Conservation (phyloP, 306 rosid species). For the Dalbergia cochinchinensis region DNA sequence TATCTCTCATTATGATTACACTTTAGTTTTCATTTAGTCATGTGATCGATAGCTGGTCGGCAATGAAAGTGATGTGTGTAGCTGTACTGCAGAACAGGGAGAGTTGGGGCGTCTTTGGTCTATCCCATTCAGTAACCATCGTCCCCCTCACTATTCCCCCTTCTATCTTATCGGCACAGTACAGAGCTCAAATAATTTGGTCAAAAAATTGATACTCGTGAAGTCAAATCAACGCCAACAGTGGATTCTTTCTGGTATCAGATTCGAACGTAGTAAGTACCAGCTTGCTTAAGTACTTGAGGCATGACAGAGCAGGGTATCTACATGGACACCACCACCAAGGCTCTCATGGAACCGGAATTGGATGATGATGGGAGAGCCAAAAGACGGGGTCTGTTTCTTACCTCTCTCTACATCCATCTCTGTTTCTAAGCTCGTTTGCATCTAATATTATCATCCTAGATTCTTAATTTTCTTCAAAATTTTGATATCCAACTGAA, state of each 20-base stretch:
- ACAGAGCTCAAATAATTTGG: not conserved
- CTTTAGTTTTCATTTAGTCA: not conserved
- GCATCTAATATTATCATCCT: not conserved
- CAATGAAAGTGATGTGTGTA: not conserved
- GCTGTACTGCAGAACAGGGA: not conserved
- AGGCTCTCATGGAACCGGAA: constrained; percentile 17
- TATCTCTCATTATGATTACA: too few relatives aligned
- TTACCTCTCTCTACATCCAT: not conserved
- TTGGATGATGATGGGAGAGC: constrained; percentile 45
- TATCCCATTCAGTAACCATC: not conserved
- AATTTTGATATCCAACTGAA: not conserved
- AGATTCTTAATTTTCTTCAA: not conserved
- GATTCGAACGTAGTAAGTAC: not conserved
- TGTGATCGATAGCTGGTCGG: not conserved
- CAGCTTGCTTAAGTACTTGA: not conserved
- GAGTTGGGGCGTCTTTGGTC: not conserved
- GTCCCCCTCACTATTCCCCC: not conserved
- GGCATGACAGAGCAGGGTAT: not conserved
- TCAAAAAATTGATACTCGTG: not conserved
- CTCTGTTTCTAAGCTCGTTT: not conserved
- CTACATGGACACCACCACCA: constrained; percentile 18
- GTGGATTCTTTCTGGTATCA: not conserved
- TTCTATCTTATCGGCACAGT: not conserved
- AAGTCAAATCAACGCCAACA: not conserved
- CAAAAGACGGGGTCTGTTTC: constrained; percentile 42